phyloP scores from a whole-genome alignment of 1,139 yeast genomes.

The Suhomyces wounanorum region DNA sequence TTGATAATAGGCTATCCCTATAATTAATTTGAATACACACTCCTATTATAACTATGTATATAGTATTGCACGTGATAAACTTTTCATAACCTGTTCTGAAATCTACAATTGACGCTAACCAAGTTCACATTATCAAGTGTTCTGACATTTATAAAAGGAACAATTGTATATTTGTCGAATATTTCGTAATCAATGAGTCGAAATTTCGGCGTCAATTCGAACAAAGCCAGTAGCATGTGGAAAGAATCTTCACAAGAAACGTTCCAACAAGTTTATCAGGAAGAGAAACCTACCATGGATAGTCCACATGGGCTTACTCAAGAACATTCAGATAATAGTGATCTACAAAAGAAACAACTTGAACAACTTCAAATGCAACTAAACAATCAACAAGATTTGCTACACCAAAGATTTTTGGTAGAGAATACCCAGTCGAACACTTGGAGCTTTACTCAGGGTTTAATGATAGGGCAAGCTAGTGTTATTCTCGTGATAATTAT shows the following conservation, averaged over 20 bases:
- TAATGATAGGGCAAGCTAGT: constrained; percentile 81
- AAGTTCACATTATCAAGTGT: not conserved
- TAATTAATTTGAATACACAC: not conserved
- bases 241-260: not conserved
- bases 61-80: not conserved
- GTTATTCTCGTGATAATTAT: constrained; percentile 73
- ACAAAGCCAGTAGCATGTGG: not conserved
- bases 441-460: constrained; percentile 77
- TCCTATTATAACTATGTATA: no score
- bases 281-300: not conserved
- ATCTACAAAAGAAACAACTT: constrained; percentile 3
- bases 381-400: constrained; percentile 34
- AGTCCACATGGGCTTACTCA: not conserved
- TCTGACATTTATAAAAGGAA: not conserved
- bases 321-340: not conserved
- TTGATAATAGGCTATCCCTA: not conserved
- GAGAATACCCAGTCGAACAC: constrained; percentile 20
- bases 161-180: not conserved
- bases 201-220: not conserved
- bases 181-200: not conserved
- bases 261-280: not conserved
- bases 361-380: constrained; percentile 35
- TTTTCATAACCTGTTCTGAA: not conserved
- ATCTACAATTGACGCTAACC: no score
- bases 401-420: constrained; percentile 33